Conservation (phyloP, 371 early-diverging fungal genomes). For the Apophysomyces elegans region DNA sequence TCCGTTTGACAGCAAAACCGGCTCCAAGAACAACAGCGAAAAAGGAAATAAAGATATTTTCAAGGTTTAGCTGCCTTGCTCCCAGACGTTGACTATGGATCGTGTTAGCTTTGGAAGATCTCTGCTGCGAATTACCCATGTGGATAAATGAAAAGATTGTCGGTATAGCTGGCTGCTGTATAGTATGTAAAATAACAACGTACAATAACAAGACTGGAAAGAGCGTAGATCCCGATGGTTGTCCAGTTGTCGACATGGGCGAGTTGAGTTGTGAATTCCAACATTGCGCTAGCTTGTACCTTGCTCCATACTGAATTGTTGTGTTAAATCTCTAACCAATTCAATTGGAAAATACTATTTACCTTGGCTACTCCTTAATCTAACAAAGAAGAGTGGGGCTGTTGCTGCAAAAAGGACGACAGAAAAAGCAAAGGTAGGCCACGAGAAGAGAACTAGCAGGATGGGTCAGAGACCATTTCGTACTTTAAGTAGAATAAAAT, state of each 20-base stretch:
- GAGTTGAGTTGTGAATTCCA: neutral
- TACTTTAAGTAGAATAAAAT: neutral
- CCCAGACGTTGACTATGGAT: constrained; percentile 33
- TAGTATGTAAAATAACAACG: constrained; percentile 3
- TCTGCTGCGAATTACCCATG: constrained; percentile 16
- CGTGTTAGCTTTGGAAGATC: neutral
- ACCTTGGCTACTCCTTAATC: neutral
- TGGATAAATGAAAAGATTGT: constrained; percentile 19
- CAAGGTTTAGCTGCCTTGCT: constrained; percentile 45
- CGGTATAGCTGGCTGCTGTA: constrained; percentile 4
- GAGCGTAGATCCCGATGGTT: neutral
- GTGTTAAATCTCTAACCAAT: no score
- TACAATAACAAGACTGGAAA: constrained; percentile 8
- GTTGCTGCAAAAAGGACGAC: neutral
- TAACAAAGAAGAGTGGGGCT: neutral
- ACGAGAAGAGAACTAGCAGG: neutral
- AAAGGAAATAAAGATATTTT: constrained; percentile 41
- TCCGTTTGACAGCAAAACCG: constrained; percentile 31
- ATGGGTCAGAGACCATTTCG: neutral
- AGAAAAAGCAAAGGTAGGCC: constrained; percentile 2
- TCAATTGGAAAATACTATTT: neutral
- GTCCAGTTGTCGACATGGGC: neutral
- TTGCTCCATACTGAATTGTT: constrained; percentile 5
- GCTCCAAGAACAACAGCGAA: constrained; percentile 43
- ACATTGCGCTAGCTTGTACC: neutral